phyloP scores from a whole-genome alignment of 208 protist species.

The Acanthamoeba culbertsoni region DNA sequence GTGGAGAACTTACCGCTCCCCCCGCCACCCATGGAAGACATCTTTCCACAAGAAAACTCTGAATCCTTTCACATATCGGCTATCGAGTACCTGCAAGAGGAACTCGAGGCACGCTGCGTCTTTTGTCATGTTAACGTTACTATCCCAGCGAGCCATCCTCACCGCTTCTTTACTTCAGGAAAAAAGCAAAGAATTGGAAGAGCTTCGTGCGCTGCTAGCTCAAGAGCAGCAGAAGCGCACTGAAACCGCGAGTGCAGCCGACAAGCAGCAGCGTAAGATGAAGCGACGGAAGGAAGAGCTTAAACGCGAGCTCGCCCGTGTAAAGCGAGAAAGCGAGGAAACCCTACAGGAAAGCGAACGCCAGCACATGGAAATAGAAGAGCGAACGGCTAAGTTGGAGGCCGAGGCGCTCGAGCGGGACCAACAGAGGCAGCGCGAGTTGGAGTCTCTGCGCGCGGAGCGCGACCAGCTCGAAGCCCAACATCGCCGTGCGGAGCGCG shows the following conservation, averaged over 20 bases:
- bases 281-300: constrained; percentile 24
- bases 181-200: background rate
- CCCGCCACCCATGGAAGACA: background rate
- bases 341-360: background rate
- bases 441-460: background rate
- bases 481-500: background rate
- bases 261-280: background rate
- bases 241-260: background rate
- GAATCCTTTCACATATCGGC: background rate
- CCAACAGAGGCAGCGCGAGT: background rate
- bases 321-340: background rate
- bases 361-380: background rate
- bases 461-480: background rate
- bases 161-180: no score
- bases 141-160: background rate
- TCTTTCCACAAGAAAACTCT: background rate
- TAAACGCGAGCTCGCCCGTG: background rate
- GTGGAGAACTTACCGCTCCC: background rate
- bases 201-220: background rate
- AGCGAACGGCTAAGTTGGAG: background rate
- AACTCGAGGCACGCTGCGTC: background rate
- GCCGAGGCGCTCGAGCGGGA: background rate
- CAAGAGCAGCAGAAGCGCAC: background rate
- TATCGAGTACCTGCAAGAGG: background rate
- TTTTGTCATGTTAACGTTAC: background rate